Evolutionary conservation across 305 asterid genomes (phyloP).

Genomic region (Fraxinus baroniana): DNA sequence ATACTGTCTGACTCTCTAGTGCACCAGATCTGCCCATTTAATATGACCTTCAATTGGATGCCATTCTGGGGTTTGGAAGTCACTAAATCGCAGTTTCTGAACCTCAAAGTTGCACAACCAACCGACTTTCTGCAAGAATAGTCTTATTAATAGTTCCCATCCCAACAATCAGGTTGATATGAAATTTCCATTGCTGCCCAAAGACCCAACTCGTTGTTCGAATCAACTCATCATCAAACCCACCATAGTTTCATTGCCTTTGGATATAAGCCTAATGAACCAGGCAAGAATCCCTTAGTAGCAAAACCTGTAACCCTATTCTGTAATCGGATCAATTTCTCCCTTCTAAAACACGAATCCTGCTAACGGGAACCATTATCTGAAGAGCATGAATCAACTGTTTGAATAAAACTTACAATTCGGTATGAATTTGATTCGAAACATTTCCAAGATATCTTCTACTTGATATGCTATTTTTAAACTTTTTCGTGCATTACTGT

Average conservation of each 20-base stretch:
- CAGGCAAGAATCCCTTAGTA: not conserved
- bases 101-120: not conserved
- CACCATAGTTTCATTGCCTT: not conserved
- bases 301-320: not conserved
- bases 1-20: not conserved
- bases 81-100: not conserved
- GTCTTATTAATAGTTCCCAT: not conserved
- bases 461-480: not conserved
- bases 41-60: not conserved
- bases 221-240: not conserved
- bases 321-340: not conserved
- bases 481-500: not conserved
- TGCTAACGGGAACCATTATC: not conserved
- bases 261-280: not conserved
- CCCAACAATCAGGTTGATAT: not conserved
- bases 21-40: not conserved
- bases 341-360: not conserved
- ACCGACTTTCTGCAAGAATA: not conserved
- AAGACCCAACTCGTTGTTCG: not conserved
- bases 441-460: not conserved
- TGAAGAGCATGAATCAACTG: not conserved
- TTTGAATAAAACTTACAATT: not conserved
- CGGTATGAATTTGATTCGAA: not conserved
- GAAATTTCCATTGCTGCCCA: not conserved
- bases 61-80: not conserved